phyloP scores from a whole-genome alignment of 441 rosid genomes.

The Manihot esculenta region DNA sequence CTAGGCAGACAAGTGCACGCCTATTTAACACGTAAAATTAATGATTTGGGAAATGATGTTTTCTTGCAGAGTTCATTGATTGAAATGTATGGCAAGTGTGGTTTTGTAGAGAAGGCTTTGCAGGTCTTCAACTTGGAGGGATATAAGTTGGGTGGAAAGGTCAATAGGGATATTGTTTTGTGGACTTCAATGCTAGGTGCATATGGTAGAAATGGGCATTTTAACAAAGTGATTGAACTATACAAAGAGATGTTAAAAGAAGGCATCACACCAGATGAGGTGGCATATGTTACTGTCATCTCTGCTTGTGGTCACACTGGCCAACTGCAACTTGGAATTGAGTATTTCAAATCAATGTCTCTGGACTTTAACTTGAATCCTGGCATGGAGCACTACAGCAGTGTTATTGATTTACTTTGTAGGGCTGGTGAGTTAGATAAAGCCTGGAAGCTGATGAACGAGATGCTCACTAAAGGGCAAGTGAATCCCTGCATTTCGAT shows the following conservation, averaged over 20 bases:
- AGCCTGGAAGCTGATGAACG: constrained; percentile 44
- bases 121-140: constrained; percentile 42
- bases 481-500: constrained; percentile 34
- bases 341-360: constrained; percentile 47
- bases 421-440: constrained; percentile 53
- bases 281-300: constrained; percentile 48
- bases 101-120: constrained; percentile 42
- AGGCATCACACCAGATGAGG: constrained; percentile 48
- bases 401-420: constrained; percentile 53
- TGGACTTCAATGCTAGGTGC: constrained; percentile 65
- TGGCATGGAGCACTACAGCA: constrained; percentile 48
- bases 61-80: constrained; percentile 52
- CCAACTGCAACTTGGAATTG: constrained; percentile 44
- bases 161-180: constrained; percentile 45
- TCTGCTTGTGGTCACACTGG: constrained; percentile 61
- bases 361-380: constrained; percentile 37
- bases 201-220: constrained; percentile 45
- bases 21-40: constrained; percentile 28
- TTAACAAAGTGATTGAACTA: constrained; percentile 36
- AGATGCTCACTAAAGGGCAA: constrained; percentile 36
- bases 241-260: constrained; percentile 42
- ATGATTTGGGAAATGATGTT: constrained; percentile 36
- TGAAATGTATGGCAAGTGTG: constrained; percentile 66
- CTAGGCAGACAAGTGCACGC: constrained; percentile 57
- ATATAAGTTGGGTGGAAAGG: constrained; percentile 16